A percentile compares a stretch with the other conserved stretches of the same genome.
These are phyloP conservation scores for rapeseed (Brassica napus) DNA, from an alignment of 345 rosid species.

Conservation along the genomic window DNA sequence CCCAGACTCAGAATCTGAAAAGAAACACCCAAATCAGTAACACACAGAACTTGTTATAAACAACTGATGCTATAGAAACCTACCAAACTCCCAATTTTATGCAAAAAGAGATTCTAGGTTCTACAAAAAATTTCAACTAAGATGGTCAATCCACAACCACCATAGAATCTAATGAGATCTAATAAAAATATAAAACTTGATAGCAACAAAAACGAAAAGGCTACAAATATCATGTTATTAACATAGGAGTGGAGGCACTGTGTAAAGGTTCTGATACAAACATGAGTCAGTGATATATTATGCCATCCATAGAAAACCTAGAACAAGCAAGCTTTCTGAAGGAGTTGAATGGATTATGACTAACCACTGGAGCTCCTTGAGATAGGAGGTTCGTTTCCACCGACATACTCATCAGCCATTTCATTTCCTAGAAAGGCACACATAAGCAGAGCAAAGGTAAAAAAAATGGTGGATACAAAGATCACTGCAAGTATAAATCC, in stretches of 20 bases:
- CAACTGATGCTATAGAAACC: slow-evolving; percentile 1
- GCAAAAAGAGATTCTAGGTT: neutral
- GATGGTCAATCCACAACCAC: neutral
- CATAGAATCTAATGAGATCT: neutral
- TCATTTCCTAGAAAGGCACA: slow-evolving; percentile 58
- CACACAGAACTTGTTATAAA: neutral
- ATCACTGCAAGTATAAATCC: slow-evolving; percentile 6
- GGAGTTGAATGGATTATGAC: slow-evolving; percentile 15
- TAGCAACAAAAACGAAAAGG: neutral
- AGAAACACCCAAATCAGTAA: slow-evolving; percentile 17
- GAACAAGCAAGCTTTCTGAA: slow-evolving; percentile 5
- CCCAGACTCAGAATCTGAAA: slow-evolving; percentile 62
- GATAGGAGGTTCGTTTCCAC: slow-evolving; percentile 80
- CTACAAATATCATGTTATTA: slow-evolving; percentile 5
- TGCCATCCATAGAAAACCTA: slow-evolving; percentile 5
- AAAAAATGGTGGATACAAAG: neutral
- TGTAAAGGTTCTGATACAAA: slow-evolving; percentile 9
- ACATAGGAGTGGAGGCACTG: slow-evolving; percentile 3
- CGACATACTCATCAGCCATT: slow-evolving; percentile 74
- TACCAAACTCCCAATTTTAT: neutral
- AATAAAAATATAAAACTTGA: slow-evolving; percentile 9
- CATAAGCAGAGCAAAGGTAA: slow-evolving; percentile 2
- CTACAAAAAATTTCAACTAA: neutral
- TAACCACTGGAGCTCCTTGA: slow-evolving; percentile 64
- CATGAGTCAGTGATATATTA: slow-evolving; percentile 10